phyloP scores from a whole-genome alignment of 208 protist species.

The Crithidia mellificae region DNA sequence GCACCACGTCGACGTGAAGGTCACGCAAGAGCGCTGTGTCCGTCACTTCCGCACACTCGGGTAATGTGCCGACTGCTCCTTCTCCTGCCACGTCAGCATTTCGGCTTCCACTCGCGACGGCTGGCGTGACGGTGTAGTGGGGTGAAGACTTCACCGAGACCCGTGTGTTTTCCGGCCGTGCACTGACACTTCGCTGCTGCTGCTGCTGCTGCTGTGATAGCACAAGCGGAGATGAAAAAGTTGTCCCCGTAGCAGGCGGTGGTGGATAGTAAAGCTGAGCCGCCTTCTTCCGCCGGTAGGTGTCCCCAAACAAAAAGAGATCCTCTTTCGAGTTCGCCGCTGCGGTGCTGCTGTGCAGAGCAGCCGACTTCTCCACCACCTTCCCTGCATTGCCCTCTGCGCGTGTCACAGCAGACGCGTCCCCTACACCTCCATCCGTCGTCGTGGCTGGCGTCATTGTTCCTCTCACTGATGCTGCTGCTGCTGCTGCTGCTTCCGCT shows the following conservation, averaged over 20 bases:
- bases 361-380: not conserved
- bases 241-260: not conserved
- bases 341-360: not conserved
- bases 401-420: too few species aligned
- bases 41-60: too few species aligned
- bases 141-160: too few species aligned
- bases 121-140: too few species aligned
- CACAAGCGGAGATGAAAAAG: not conserved
- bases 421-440: not conserved
- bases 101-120: too few species aligned
- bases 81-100: too few species aligned
- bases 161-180: not conserved
- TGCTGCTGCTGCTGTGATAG: conserved; percentile 7
- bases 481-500: not conserved
- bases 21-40: too few species aligned
- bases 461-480: too few species aligned
- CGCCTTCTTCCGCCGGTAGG: conserved; percentile 13
- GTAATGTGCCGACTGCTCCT: too few species aligned
- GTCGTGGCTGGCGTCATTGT: not conserved
- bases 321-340: conserved; percentile 4
- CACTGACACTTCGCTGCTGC: not conserved
- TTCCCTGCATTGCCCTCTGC: too few species aligned
- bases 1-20: too few species aligned
- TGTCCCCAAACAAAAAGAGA: conserved; percentile 13
- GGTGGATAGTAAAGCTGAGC: conserved; percentile 18